Evolutionary conservation across 441 rosid species (phyloP), one percentile per base, ranked within the genome.

Genomic region (Populus tomentosa): DNA sequence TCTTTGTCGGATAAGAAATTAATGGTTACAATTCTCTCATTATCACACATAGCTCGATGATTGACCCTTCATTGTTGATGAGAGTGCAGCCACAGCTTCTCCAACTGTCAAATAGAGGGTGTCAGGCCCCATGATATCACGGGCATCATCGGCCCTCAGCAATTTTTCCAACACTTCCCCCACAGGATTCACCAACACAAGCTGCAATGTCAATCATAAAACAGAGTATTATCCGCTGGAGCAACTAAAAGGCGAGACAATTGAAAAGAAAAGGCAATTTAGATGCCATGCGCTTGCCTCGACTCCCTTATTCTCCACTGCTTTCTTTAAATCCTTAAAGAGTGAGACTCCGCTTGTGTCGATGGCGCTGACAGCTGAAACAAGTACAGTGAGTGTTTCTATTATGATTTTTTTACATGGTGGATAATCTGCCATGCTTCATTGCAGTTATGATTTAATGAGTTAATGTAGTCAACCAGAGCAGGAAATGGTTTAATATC

Each of bases 321-420:
- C 85, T 85, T 88, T 88, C 85, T 83, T 87, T 73, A 95, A 69
- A 74, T 95, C 99, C 69, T 73, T 85, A 46, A 95, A 79, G 74
- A 95, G 87, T 4, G 89, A 69, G 67, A 91, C 88, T n/a, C 98
- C 99, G 40, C 89, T 95, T 59, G 98, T 93, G 86, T 95, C 99
- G 28, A 92, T 91, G 69, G 90, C 85, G 63, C 89, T 89, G 79
- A 91, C 97, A 79, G 93, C 99, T 95, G 86, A 67, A 75, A 65
- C 24, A 66, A 18, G 38, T 35, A 56, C 9, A 40, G 2, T 10
- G 62, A 28, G 59, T 42, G 18, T 53, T 16, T 53, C 61, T 53
- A 18, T 53, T 53, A 53, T 53, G 61, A 53, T 18, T 53, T 16
- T 16, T 18, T 53, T 16, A 53, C 21, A 16, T 53, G 61, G 61